A percentile compares a stretch with the other conserved stretches of the same genome.
phyloP scores from a whole-genome alignment of 2,329 filamentous ascomycete genomes.

The Penicillium griseofulvum region DNA sequence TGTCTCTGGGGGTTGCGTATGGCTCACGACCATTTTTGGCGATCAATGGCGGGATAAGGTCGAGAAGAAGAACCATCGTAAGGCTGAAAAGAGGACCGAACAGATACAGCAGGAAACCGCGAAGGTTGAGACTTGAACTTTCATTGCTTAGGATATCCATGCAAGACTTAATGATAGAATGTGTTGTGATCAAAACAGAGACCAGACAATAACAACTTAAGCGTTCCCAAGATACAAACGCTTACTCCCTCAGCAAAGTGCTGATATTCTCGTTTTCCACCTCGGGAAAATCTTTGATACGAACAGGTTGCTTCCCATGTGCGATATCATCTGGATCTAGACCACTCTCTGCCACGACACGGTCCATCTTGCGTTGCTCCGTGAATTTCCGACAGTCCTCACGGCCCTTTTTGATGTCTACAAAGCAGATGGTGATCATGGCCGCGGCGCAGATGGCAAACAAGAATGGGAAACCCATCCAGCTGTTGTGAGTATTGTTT shows the following conservation, averaged over 20 bases:
- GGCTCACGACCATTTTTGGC: slow-evolving; percentile 52
- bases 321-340: slow-evolving; percentile 17
- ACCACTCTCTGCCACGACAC: slow-evolving; percentile 28
- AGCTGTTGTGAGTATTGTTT: slow-evolving; percentile 43
- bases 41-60: slow-evolving; percentile 53
- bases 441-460: slow-evolving; percentile 40
- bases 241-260: neutral
- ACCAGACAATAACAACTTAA: neutral
- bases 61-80: slow-evolving; percentile 48
- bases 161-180: neutral
- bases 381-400: slow-evolving; percentile 40
- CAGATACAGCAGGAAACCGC: neutral
- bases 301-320: slow-evolving; percentile 9
- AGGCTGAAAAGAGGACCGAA: slow-evolving; percentile 25
- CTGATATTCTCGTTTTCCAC: neutral
- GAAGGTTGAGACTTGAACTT: slow-evolving; percentile 7
- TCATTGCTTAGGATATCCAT: neutral
- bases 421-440: slow-evolving; percentile 41
- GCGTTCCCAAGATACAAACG: neutral
- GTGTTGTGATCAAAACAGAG: neutral
- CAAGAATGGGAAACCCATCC: slow-evolving; percentile 47
- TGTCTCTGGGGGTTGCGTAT: slow-evolving; percentile 45
- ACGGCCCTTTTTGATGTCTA: slow-evolving; percentile 43
- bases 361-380: slow-evolving; percentile 33
- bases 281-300: neutral